Conservation (phyloP, 2,329 filamentous ascomycete species). For the Cercospora janseana region DNA sequence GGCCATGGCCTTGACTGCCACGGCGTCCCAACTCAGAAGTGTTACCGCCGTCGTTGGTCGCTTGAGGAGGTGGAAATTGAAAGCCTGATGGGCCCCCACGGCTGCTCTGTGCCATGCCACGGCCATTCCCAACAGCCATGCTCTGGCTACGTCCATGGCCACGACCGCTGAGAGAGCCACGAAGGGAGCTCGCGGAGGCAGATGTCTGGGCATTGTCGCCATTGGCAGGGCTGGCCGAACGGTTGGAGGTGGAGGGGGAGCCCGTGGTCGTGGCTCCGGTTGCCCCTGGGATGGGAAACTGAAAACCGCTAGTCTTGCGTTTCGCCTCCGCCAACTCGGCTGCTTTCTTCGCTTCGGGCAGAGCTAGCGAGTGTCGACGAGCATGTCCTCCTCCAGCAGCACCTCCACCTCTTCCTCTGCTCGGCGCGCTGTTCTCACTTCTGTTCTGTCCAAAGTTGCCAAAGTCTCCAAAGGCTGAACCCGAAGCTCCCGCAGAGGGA, state of each 20-base stretch:
- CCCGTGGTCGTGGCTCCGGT: constrained; percentile 55
- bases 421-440: constrained; percentile 66
- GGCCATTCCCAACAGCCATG: constrained; percentile 71
- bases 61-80: constrained; percentile 57
- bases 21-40: constrained; percentile 69
- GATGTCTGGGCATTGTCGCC: constrained; percentile 28
- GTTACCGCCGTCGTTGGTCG: constrained; percentile 53
- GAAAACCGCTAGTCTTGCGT: constrained; percentile 87
- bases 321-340: constrained; percentile 96
- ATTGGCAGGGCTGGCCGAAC: constrained; percentile 57
- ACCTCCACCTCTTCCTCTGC: constrained; percentile 69
- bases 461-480: constrained; percentile 74
- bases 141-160: constrained; percentile 76
- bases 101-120: constrained; percentile 58
- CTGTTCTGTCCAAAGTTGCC: constrained; percentile 50
- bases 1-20: constrained; percentile 74
- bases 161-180: constrained; percentile 42
- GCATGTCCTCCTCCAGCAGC: constrained; percentile 75
- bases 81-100: constrained; percentile 68
- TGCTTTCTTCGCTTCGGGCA: constrained; percentile 96
- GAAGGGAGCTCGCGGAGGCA: constrained; percentile 31
- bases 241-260: constrained; percentile 49
- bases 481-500: constrained; percentile 82
- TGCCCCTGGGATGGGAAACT: constrained; percentile 79
- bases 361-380: constrained; percentile 87